A percentile compares a stretch with the other conserved stretches of the same genome.
Evolutionary conservation across 2,329 filamentous ascomycete genomes (phyloP).

Genomic region (Didymella pomorum): DNA sequence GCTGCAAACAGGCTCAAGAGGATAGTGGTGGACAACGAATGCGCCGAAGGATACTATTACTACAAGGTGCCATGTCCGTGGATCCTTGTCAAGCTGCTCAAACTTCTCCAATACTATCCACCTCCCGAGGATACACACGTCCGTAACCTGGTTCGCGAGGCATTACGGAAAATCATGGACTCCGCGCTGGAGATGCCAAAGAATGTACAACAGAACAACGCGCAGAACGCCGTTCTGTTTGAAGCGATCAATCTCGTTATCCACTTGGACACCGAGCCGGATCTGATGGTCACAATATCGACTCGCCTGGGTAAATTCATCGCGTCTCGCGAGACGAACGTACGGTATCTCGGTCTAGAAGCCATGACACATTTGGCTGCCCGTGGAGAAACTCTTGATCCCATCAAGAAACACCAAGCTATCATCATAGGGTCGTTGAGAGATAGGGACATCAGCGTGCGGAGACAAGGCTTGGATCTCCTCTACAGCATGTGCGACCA

Average conservation of each 20-base stretch:
- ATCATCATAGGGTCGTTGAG: conserved; percentile 94
- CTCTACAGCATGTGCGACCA: conserved; percentile 99
- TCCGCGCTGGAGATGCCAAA: conserved; percentile 92
- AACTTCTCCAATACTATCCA: conserved; percentile 93
- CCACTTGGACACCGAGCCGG: conserved; percentile 93
- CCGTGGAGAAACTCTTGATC: conserved; percentile 89
- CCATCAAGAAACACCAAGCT: conserved; percentile 97
- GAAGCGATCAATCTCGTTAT: conserved; percentile 99
- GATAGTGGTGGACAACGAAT: conserved; percentile 89
- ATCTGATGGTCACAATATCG: conserved; percentile 95
- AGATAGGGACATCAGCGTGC: conserved; percentile 95
- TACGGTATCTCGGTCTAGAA: conserved; percentile 92
- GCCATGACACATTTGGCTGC: conserved; percentile 98
- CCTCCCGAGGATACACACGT: conserved; percentile 95
- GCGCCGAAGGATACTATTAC: conserved; percentile 90
- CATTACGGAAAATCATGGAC: conserved; percentile 89
- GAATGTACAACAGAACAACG: conserved; percentile 99
- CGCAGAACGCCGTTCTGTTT: conserved; percentile 96
- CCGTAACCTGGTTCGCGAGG: conserved; percentile 89
- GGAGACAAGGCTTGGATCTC: conserved; percentile 92
- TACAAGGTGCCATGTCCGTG: conserved; percentile 99
- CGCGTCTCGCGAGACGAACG: conserved; percentile 94
- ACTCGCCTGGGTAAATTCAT: conserved; percentile 92
- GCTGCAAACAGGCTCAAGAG: conserved; percentile 88
- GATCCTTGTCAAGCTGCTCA: conserved; percentile 94